These are phyloP conservation scores for Paraphoma chrysanthemicola DNA, from an alignment of 2,329 filamentous ascomycete genomes.

Conservation along the genomic window DNA sequence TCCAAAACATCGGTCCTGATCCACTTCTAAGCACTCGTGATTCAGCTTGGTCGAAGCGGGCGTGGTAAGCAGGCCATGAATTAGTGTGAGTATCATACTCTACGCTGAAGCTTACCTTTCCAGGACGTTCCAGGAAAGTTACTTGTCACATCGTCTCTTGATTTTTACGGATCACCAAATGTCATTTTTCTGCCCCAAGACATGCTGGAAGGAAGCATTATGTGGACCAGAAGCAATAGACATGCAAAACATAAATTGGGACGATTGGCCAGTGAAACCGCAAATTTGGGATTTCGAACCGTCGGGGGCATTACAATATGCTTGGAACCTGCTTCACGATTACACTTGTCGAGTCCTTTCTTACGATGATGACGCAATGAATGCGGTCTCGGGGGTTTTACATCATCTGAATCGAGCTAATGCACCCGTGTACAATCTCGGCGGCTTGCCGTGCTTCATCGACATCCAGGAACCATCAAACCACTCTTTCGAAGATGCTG, in stretches of 20 bases:
- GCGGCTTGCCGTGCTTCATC: not conserved
- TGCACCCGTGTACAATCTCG: not conserved
- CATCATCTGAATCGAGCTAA: not conserved
- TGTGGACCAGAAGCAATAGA: not conserved
- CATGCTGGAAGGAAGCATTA: not conserved
- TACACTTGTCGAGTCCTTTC: not conserved
- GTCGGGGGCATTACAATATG: too few relatives aligned
- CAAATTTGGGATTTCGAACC: not conserved
- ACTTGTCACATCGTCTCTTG: not conserved
- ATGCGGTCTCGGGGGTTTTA: not conserved
- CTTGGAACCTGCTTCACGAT: not conserved
- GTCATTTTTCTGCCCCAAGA: not conserved
- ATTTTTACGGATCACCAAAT: not conserved
- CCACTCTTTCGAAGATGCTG: not conserved
- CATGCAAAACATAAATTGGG: not conserved
- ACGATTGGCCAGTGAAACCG: not conserved
- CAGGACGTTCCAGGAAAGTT: not conserved
- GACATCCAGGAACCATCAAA: not conserved
- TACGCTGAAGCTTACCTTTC: too few relatives aligned
- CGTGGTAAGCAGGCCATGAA: not conserved
- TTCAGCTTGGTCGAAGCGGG: not conserved
- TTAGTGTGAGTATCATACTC: too few relatives aligned
- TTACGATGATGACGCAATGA: not conserved
- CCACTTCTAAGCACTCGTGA: not conserved
- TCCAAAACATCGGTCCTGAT: not conserved